Evolutionary conservation across 176 grass and related monocot species (phyloP).

Genomic region (Ampelocalamus luodianensis): DNA sequence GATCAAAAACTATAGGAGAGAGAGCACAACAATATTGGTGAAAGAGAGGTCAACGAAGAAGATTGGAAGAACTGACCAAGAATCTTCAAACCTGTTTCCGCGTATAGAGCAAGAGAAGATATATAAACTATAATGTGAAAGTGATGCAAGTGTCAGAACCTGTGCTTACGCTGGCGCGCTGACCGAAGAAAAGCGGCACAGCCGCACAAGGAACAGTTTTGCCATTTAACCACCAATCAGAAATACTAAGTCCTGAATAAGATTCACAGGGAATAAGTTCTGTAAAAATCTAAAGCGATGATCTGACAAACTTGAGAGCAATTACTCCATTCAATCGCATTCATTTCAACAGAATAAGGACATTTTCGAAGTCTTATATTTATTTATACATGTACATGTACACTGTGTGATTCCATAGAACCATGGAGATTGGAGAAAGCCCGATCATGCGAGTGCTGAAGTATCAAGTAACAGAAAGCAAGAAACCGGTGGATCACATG

Average conservation of each 20-base stretch:
- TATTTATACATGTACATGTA: neutral
- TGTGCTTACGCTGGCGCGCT: conserved; percentile 35
- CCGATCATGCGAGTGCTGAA: neutral
- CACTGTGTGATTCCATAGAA: neutral
- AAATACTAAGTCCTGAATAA: neutral
- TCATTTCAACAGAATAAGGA: neutral
- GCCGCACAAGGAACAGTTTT: conserved; percentile 24
- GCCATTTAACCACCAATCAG: neutral
- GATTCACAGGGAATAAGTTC: neutral
- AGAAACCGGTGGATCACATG: neutral
- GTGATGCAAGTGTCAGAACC: conserved; percentile 39
- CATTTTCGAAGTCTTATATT: neutral
- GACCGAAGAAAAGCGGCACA: conserved; percentile 25
- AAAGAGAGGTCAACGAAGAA: conserved; percentile 60
- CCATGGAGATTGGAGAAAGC: neutral
- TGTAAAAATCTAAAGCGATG: neutral
- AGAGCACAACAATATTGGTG: neutral
- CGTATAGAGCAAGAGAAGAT: conserved; percentile 39
- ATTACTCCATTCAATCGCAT: neutral
- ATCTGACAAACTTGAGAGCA: neutral
- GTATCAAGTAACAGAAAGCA: neutral
- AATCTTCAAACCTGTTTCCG: conserved; percentile 73
- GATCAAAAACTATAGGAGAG: neutral
- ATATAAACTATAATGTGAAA: neutral
- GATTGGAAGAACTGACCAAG: conserved; percentile 49